Percentiles rank a stretch among this genome's conserved stretches.
These are phyloP conservation scores for Podaxis rugospora DNA, from an alignment of 768 basidiomycete species.

Conservation along the genomic window DNA sequence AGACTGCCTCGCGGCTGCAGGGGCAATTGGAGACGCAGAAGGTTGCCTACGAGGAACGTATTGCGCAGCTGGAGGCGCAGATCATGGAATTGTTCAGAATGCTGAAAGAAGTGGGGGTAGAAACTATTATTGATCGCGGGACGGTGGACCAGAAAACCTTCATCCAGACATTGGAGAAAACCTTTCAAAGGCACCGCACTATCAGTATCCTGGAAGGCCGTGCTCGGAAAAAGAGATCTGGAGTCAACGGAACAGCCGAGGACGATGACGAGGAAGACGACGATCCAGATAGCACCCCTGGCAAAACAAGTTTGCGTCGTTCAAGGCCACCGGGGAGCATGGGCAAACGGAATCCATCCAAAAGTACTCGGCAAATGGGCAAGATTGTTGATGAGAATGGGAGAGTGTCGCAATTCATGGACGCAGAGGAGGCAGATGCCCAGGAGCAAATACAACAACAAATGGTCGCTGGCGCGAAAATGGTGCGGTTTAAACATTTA, in stretches of 20 bases:
- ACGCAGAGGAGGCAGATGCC: slow-evolving; percentile 80
- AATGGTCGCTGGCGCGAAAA: slow-evolving; percentile 65
- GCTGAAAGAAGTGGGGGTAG: slow-evolving; percentile 82
- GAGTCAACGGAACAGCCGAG: slow-evolving; percentile 13
- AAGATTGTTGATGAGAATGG: slow-evolving; percentile 41
- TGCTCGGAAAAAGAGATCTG: slow-evolving; percentile 26
- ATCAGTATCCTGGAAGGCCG: slow-evolving; percentile 80
- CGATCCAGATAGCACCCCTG: slow-evolving; percentile 54
- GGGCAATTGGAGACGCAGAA: slow-evolving; percentile 76
- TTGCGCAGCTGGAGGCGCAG: slow-evolving; percentile 85
- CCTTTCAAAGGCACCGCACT: slow-evolving; percentile 79
- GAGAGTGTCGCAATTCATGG: slow-evolving; percentile 81
- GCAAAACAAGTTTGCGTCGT: slow-evolving; percentile 44
- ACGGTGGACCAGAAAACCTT: slow-evolving; percentile 79
- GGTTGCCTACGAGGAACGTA: slow-evolving; percentile 76
- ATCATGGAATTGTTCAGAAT: slow-evolving; percentile 93
- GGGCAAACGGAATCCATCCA: slow-evolving; percentile 25
- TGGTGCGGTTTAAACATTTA: slow-evolving; percentile 40
- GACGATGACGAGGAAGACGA: slow-evolving; percentile 40
- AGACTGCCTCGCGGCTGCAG: slow-evolving; percentile 71
- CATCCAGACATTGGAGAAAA: slow-evolving; percentile 74
- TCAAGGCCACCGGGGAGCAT: slow-evolving; percentile 21
- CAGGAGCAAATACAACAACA: slow-evolving; percentile 87
- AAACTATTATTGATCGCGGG: slow-evolving; percentile 64
- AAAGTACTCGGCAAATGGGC: slow-evolving; percentile 27